Evolutionary conservation across 2,329 filamentous ascomycete species (phyloP).

Genomic region (Penicillium sp.): DNA sequence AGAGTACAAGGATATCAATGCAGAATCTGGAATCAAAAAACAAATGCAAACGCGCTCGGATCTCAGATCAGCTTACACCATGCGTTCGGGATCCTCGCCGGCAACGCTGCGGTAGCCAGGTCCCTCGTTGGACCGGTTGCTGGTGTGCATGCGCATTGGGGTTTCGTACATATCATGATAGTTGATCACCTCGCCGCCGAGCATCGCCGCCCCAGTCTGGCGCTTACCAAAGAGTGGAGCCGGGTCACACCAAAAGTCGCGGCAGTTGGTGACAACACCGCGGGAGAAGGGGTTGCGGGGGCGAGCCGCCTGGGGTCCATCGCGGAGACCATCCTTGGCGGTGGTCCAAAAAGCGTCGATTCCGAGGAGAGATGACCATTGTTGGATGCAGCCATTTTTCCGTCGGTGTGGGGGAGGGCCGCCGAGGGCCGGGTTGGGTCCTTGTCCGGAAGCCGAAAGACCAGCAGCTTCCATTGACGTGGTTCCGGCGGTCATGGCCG

Average conservation of each 20-base stretch:
- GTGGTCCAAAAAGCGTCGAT: slow-evolving; percentile 94
- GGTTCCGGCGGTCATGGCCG: slow-evolving; percentile 68
- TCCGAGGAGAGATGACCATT: slow-evolving; percentile 82
- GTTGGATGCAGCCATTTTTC: slow-evolving; percentile 65
- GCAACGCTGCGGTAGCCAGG: slow-evolving; percentile 60
- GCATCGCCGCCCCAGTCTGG: slow-evolving; percentile 69
- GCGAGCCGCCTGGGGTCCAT: slow-evolving; percentile 49
- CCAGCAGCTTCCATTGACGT: slow-evolving; percentile 67
- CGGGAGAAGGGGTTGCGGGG: slow-evolving; percentile 80
- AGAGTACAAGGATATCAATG: slow-evolving; percentile 10
- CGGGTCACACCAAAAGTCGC: slow-evolving; percentile 94
- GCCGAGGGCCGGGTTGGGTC: slow-evolving; percentile 58
- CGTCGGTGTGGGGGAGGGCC: slow-evolving; percentile 51
- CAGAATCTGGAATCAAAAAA: neutral
- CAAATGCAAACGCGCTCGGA: neutral
- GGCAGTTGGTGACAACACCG: slow-evolving; percentile 84
- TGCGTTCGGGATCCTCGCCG: slow-evolving; percentile 38
- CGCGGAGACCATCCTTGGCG: slow-evolving; percentile 68
- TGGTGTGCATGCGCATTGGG: slow-evolving; percentile 62
- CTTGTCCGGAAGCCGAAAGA: slow-evolving; percentile 65
- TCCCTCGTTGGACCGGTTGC: slow-evolving; percentile 47
- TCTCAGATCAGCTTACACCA: slow-evolving; percentile 23
- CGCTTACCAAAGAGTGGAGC: slow-evolving; percentile 75
- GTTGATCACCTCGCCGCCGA: slow-evolving; percentile 78
- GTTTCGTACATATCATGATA: slow-evolving; percentile 89